Conservation (phyloP, 768 basidiomycete genomes). For the Flagelloscypha sp. region DNA sequence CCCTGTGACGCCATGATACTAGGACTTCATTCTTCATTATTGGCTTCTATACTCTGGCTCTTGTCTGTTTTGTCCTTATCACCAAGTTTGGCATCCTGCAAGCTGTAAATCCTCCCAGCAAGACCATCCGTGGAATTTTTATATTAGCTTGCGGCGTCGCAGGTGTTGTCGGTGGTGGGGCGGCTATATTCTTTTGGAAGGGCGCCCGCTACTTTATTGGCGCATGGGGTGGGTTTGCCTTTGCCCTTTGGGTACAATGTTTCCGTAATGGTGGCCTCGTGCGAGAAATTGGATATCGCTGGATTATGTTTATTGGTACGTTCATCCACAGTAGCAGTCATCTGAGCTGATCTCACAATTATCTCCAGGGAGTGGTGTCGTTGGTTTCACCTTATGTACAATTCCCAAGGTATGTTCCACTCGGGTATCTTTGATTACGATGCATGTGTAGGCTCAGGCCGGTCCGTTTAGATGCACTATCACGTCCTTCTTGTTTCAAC, state of each 20-base stretch:
- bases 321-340: conserved; percentile 10
- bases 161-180: conserved; percentile 74
- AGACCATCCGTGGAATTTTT: conserved; percentile 81
- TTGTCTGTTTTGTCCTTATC: conserved; percentile 83
- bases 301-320: conserved; percentile 84
- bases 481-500: conserved; percentile 82
- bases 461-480: conserved; percentile 54
- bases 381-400: conserved; percentile 78
- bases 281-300: conserved; percentile 65
- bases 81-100: conserved; percentile 80
- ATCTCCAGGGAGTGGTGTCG: conserved; percentile 52
- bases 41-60: conserved; percentile 81
- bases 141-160: conserved; percentile 75
- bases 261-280: conserved; percentile 80
- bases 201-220: conserved; percentile 72
- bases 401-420: conserved; percentile 51
- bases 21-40: conserved; percentile 94
- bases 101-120: conserved; percentile 73
- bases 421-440: too few species aligned
- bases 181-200: conserved; percentile 91
- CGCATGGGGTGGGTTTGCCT: conserved; percentile 62
- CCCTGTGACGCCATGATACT: conserved; percentile 12
- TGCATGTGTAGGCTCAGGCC: conserved; percentile 10
- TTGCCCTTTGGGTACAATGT: conserved; percentile 83
- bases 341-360: conserved; percentile 16